These are phyloP conservation scores for Zygosaccharomyces bailii DNA, from an alignment of 805 yeast species.

Conservation along the genomic window DNA sequence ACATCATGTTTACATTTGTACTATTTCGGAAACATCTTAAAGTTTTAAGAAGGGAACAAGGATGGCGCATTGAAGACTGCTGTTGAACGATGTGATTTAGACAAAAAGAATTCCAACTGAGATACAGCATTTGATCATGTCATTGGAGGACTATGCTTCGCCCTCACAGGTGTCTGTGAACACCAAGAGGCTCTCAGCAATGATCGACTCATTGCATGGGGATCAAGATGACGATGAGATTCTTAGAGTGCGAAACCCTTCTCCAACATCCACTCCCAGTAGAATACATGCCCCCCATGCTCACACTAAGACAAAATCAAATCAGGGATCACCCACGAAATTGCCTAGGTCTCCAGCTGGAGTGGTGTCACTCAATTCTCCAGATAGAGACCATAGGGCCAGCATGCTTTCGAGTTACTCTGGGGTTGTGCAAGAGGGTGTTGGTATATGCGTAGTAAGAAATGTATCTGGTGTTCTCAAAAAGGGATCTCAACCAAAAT, in stretches of 20 bases:
- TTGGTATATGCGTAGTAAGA: constrained; percentile 30
- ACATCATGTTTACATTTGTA: constrained; percentile 3
- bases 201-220: constrained; percentile 28
- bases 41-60: constrained; percentile 6
- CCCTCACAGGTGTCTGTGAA: constrained; percentile 21
- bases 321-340: constrained; percentile 9
- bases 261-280: constrained; percentile 7
- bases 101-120: background rate
- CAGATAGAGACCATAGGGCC: constrained; percentile 12
- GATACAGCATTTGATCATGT: background rate
- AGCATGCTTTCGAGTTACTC: constrained; percentile 34
- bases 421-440: constrained; percentile 35
- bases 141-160: constrained; percentile 10
- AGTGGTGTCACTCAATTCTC: constrained; percentile 9
- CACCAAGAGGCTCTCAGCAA: constrained; percentile 29
- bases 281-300: constrained; percentile 2
- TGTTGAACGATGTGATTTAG: background rate
- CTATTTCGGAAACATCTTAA: constrained; percentile 10
- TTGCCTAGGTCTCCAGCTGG: constrained; percentile 16
- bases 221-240: constrained; percentile 17
- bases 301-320: background rate
- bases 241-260: constrained; percentile 6
- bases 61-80: background rate
- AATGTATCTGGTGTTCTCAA: constrained; percentile 10
- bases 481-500: constrained; percentile 9